Evolutionary conservation across 495 filamentous ascomycete genomes (phyloP).

Genomic region (Hypoxylon fragiforme): DNA sequence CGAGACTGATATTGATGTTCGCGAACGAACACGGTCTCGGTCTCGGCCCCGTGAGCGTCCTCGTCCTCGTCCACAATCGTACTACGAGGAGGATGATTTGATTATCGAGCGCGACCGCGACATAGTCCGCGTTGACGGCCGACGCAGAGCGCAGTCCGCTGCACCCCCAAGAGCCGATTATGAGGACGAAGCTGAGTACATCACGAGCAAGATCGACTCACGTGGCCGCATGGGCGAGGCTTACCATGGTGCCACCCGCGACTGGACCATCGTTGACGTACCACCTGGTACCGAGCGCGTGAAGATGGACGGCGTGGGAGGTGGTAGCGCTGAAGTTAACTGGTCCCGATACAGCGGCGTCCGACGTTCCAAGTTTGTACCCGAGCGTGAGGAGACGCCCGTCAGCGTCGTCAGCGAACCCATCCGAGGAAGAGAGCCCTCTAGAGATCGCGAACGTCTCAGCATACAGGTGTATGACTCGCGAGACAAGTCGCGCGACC

Average conservation of each 20-base stretch:
- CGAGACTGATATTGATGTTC: slow-evolving; percentile 56
- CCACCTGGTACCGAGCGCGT: slow-evolving; percentile 78
- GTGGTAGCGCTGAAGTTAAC: slow-evolving; percentile 66
- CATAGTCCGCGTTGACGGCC: slow-evolving; percentile 54
- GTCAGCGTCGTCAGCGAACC: slow-evolving; percentile 19
- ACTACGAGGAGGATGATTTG: slow-evolving; percentile 46
- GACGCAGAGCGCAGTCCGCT: slow-evolving; percentile 50
- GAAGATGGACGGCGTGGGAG: slow-evolving; percentile 72
- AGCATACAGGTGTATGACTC: slow-evolving; percentile 52
- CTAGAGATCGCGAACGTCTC: slow-evolving; percentile 43
- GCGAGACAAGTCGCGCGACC: slow-evolving; percentile 38
- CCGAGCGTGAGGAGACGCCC: slow-evolving; percentile 50
- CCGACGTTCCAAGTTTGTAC: slow-evolving; percentile 67
- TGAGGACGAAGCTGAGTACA: slow-evolving; percentile 67
- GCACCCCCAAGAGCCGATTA: slow-evolving; percentile 47
- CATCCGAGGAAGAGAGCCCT: slow-evolving; percentile 32
- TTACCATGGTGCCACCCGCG: slow-evolving; percentile 65
- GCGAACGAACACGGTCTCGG: slow-evolving; percentile 40
- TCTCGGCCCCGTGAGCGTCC: slow-evolving; percentile 43
- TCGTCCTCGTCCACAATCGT: slow-evolving; percentile 33
- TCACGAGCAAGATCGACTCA: slow-evolving; percentile 61
- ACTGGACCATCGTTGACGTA: slow-evolving; percentile 79
- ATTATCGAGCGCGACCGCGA: slow-evolving; percentile 62
- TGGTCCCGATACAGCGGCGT: slow-evolving; percentile 80
- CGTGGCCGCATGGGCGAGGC: slow-evolving; percentile 68